Conservation (phyloP, 257 asterid species). For the Scutellaria baicalensis region DNA sequence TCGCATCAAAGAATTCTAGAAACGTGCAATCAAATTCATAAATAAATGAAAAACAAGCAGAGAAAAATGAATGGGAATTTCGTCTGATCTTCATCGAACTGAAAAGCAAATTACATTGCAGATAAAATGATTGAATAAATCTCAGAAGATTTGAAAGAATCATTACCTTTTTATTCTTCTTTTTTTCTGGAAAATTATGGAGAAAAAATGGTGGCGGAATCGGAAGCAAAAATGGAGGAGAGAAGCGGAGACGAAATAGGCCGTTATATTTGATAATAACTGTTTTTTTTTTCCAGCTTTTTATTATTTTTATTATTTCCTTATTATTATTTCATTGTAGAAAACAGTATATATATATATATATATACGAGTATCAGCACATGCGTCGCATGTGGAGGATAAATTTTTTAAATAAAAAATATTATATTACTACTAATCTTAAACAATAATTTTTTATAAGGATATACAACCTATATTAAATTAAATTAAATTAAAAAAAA, state of each 20-base stretch:
- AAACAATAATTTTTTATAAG: too few species aligned
- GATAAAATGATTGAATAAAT: neutral
- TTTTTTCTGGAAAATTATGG: slow-evolving; percentile 2
- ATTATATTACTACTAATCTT: too few species aligned
- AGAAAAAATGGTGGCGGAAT: neutral
- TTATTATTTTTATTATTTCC: neutral
- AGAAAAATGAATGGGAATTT: neutral
- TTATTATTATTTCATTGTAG: neutral
- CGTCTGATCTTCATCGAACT: slow-evolving; percentile 15
- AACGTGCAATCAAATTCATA: neutral
- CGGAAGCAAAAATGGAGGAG: slow-evolving; percentile 14
- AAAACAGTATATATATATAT: too few species aligned
- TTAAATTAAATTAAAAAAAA: too few species aligned
- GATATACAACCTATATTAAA: too few species aligned
- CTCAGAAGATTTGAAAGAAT: neutral
- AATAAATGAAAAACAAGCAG: neutral
- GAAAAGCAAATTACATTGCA: neutral
- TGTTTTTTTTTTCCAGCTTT: neutral
- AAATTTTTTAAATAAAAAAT: too few species aligned
- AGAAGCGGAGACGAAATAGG: slow-evolving; percentile 15
- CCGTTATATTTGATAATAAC: slow-evolving; percentile 15
- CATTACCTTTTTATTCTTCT: slow-evolving; percentile 15
- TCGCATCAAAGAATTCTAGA: neutral
- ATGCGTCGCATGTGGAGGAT: too few species aligned
- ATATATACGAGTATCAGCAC: too few species aligned